These are phyloP conservation scores for Aureobasidium vineae DNA, from an alignment of 2,329 filamentous ascomycete species.

Conservation along the genomic window DNA sequence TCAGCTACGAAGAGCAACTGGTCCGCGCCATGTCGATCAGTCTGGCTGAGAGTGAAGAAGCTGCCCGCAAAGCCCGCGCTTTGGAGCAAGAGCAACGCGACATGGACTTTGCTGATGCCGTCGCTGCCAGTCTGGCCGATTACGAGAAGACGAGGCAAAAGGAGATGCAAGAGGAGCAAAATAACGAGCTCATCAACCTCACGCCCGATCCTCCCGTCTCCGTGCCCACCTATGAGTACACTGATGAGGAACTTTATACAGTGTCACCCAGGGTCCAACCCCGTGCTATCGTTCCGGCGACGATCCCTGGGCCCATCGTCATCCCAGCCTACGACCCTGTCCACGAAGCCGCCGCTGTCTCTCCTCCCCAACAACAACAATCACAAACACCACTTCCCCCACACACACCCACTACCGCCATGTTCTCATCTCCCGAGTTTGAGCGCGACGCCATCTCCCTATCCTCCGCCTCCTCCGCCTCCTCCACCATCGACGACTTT, in stretches of 20 bases:
- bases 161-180: constrained; percentile 29
- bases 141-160: constrained; percentile 30
- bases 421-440: constrained; percentile 2
- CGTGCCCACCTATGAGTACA: constrained; percentile 19
- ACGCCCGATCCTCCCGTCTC: constrained; percentile 31
- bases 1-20: constrained; percentile 41
- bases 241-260: constrained; percentile 37
- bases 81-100: constrained; percentile 33
- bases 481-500: not conserved
- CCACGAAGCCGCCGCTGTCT: constrained; percentile 34
- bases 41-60: constrained; percentile 36
- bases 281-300: constrained; percentile 25
- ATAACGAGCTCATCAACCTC: constrained; percentile 30
- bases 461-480: constrained; percentile 6
- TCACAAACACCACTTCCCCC: not conserved
- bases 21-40: constrained; percentile 40
- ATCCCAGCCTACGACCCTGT: constrained; percentile 34
- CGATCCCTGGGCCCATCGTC: not conserved
- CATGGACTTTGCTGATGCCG: constrained; percentile 37
- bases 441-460: constrained; percentile 18
- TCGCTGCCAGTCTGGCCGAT: constrained; percentile 37
- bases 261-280: constrained; percentile 33
- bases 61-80: constrained; percentile 25
- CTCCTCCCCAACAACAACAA: not conserved
- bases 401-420: constrained; percentile 21